Evolutionary conservation across 305 asterid species (phyloP).

Genomic region (Vinca major): DNA sequence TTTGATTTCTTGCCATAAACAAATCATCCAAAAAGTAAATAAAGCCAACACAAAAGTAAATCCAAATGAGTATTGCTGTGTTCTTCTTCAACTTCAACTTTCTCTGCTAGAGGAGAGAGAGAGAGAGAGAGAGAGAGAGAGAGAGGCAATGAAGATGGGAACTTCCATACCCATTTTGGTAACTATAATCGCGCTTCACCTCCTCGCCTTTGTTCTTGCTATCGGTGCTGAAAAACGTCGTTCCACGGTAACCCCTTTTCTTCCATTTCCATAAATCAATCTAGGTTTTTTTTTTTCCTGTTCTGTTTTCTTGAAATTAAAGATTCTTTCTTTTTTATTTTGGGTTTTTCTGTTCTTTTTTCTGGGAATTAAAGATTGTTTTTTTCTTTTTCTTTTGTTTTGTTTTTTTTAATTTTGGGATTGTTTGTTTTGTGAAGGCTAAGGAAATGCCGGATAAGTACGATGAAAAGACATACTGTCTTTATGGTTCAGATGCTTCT

Average conservation of each 20-base stretch:
- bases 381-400: too few relatives aligned
- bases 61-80: too few relatives aligned
- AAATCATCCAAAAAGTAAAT: too few relatives aligned
- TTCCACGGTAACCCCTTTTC: conserved; percentile 50
- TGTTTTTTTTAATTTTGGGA: too few relatives aligned
- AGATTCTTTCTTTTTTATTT: too few relatives aligned
- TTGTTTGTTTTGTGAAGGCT: conserved; percentile 38
- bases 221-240: conserved; percentile 98
- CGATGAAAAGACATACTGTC: conserved; percentile 69
- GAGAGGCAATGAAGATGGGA: conserved; percentile 36
- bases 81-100: neutral
- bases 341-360: neutral
- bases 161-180: conserved; percentile 61
- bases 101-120: neutral
- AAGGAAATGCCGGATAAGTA: conserved; percentile 69
- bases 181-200: conserved; percentile 50
- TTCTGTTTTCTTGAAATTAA: neutral
- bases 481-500: conserved; percentile 77
- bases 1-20: too few relatives aligned
- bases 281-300: neutral
- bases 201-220: conserved; percentile 87
- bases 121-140: neutral
- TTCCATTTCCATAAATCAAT: neutral
- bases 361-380: neutral
- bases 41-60: too few relatives aligned